Evolutionary conservation across 495 filamentous ascomycete genomes (phyloP), one percentile per base, ranked within the genome.

Genomic region (Neurospora intermedia): DNA sequence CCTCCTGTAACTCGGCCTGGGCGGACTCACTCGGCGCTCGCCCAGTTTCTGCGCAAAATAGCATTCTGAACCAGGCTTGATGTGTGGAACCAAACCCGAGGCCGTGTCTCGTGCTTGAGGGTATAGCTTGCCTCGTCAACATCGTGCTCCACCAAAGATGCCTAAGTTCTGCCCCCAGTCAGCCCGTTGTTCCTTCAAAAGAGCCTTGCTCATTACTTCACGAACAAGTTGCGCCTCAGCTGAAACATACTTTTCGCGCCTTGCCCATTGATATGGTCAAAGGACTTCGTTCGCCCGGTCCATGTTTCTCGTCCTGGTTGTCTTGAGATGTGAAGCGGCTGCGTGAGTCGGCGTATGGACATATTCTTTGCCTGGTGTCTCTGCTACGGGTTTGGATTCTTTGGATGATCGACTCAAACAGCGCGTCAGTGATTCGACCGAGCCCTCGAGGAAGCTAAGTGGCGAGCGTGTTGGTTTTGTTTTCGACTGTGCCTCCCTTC

Each of bases 341-440:
- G 85, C 82, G 69, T 87, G 82, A 1, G 78, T 81, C 31, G 84
- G 85, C 6, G 73, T 74, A 71, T 84, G 80, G 43, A 75, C 74
- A 73, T 81, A 82, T 73, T 76, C 79, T 76, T 78, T 79, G 41
- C 78, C 59, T 6, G 74, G 2, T n/a, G 39, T 13, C 15, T 23
- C 69, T 23, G 69, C 40, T 3, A n/a, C 27, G 40, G 71, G 39
- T 18, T 69, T 42, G 27, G 45, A 46, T 69, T 20, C 20, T 7
- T 39, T 43, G 35, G 27, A 72, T 43, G 39, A 20, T 59, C 45
- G 71, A 31, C 46, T 42, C 38, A 66, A 76, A 48, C 74, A 73
- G 3, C 62, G 71, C 11, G 62, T 72, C 3, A 79, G 3, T 54
- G 73, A 69, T n/a, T 31, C 54, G 5, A 74, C 18, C 16, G 72